Percentiles rank a stretch among this genome's conserved stretches.
These are phyloP conservation scores for Gnetum montanum DNA, from an alignment of 75 land plant species.

Conservation along the genomic window DNA sequence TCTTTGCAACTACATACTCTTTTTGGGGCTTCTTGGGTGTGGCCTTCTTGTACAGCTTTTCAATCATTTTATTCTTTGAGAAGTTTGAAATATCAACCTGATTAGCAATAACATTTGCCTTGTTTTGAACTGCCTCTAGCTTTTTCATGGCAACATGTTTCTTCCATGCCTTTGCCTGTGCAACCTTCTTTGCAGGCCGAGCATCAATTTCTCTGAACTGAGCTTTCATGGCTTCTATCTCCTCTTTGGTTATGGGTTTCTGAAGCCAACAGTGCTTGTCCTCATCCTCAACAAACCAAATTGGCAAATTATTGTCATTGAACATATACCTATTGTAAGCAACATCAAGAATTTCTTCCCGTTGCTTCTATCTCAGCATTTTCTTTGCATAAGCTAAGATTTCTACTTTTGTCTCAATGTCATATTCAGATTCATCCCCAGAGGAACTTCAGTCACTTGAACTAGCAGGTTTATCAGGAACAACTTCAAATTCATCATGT, in stretches of 20 bases:
- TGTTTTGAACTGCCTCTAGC: constrained; percentile 67
- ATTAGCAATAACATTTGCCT: constrained; percentile 78
- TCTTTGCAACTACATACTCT: constrained; percentile 91
- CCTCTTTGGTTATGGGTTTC: constrained; percentile 88
- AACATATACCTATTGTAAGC: constrained; percentile 85
- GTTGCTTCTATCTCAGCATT: constrained; percentile 83
- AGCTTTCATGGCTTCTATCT: constrained; percentile 84
- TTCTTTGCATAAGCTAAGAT: constrained; percentile 89
- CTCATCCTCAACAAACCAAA: constrained; percentile 87
- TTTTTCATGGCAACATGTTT: constrained; percentile 63
- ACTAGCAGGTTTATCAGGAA: constrained; percentile 51
- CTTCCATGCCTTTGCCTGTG: constrained; percentile 90
- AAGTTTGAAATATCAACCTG: constrained; percentile 69
- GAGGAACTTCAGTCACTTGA: constrained; percentile 55
- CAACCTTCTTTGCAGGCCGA: constrained; percentile 94
- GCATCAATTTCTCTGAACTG: constrained; percentile 95
- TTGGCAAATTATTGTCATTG: constrained; percentile 72
- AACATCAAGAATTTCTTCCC: constrained; percentile 82
- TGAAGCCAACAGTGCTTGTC: constrained; percentile 46
- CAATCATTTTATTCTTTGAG: constrained; percentile 82
- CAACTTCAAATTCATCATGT: constrained; percentile 79
- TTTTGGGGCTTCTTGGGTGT: constrained; percentile 52
- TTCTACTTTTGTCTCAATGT: constrained; percentile 67
- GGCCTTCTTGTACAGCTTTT: constrained; percentile 79
- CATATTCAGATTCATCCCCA: constrained; percentile 48